Conservation (phyloP, 306 rosid species). For the Cucumis cinereus region DNA sequence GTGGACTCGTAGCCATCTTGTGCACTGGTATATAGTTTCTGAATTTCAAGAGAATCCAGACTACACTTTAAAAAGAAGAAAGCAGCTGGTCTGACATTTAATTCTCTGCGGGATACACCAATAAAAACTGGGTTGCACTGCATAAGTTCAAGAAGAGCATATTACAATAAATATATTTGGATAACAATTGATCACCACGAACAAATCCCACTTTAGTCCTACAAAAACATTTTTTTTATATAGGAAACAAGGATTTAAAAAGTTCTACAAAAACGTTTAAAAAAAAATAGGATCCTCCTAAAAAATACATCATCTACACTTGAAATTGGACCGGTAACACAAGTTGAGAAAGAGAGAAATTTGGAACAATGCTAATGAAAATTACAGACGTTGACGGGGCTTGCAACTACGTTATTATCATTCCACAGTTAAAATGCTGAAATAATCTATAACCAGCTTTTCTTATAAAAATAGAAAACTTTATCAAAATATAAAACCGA, state of each 20-base stretch:
- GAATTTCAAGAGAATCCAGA: constrained; percentile 60
- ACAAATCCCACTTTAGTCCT: not conserved
- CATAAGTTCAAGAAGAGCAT: constrained; percentile 24
- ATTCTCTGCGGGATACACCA: constrained; percentile 64
- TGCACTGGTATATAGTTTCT: constrained; percentile 49
- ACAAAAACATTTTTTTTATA: not conserved
- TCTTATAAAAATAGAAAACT: not conserved
- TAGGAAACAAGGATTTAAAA: too few species aligned
- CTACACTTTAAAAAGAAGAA: constrained; percentile 81
- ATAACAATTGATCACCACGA: not conserved
- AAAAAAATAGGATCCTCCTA: not conserved
- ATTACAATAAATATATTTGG: not conserved
- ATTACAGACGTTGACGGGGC: not conserved
- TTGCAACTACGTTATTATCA: not conserved
- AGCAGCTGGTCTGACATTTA: constrained; percentile 71
- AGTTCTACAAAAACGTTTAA: not conserved
- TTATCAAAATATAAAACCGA: not conserved
- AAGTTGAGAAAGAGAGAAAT: not conserved
- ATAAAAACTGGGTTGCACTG: constrained; percentile 54
- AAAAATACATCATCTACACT: not conserved
- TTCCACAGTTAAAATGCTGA: not conserved
- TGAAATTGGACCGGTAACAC: not conserved
- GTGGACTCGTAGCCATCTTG: constrained; percentile 93
- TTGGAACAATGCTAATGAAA: not conserved
- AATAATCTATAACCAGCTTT: not conserved